Percentiles rank a stretch among this genome's conserved stretches.
Evolutionary conservation across 2,329 filamentous ascomycete species (phyloP).

Genomic region (Botrytis elliptica): DNA sequence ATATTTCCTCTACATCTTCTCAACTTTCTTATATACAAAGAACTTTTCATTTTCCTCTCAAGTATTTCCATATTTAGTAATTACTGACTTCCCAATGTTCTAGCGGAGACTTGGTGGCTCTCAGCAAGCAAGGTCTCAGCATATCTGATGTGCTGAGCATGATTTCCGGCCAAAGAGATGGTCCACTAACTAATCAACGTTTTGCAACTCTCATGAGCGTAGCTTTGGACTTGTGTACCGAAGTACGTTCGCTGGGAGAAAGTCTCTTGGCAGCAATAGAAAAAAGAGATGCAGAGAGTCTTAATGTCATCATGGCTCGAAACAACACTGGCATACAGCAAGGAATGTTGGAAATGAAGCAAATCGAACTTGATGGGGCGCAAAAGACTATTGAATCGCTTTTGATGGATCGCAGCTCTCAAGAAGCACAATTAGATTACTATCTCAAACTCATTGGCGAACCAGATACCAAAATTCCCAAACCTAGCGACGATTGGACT

Average conservation of each 20-base stretch:
- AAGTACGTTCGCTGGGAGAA: background rate
- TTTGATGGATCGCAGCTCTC: background rate
- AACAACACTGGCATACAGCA: background rate
- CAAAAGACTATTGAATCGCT: constrained; percentile 6
- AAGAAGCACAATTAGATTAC: constrained; percentile 4
- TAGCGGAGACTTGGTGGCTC: background rate
- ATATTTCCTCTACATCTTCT: too few species aligned
- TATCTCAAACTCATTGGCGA: constrained; percentile 11
- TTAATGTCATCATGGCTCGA: background rate
- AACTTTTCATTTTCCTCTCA: too few species aligned
- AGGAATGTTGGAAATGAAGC: constrained; percentile 9
- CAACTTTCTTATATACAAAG: too few species aligned
- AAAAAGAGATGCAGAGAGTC: background rate
- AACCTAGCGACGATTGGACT: background rate
- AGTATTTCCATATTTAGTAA: too few species aligned
- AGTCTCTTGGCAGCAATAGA: background rate
- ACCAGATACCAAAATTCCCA: background rate
- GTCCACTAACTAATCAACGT: background rate
- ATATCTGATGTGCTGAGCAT: background rate
- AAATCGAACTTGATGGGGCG: background rate
- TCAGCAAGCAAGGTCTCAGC: background rate
- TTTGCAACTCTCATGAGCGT: background rate
- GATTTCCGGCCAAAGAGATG: background rate
- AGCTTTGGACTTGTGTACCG: background rate
- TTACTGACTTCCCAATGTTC: too few species aligned